Conservation (phyloP, 768 basidiomycete species). For the Trametes cingulata region DNA sequence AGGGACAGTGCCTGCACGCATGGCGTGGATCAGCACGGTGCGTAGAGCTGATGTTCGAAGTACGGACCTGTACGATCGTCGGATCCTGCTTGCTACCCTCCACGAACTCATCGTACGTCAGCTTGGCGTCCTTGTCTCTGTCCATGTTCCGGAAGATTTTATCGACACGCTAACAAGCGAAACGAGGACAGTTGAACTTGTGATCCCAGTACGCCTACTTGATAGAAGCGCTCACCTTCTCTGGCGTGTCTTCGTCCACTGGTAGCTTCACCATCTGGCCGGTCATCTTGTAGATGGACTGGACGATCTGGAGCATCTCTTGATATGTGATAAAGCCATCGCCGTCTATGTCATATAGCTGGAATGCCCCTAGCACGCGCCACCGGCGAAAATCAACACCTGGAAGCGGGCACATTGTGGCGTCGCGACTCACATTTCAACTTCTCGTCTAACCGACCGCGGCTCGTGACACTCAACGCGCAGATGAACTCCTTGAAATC, state of each 20-base stretch:
- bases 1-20: conserved; percentile 78
- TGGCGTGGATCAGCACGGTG: conserved; percentile 12
- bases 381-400: background rate
- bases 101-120: conserved; percentile 96
- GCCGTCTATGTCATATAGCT: conserved; percentile 97
- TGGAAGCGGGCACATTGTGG: background rate
- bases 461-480: conserved; percentile 91
- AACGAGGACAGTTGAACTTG: background rate
- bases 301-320: conserved; percentile 98
- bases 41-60: background rate
- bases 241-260: conserved; percentile 98
- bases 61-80: conserved; percentile 90
- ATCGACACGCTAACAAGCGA: conserved; percentile 78
- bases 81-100: conserved; percentile 99
- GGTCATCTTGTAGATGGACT: conserved; percentile 99
- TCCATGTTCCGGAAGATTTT: conserved; percentile 99
- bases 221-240: conserved; percentile 64
- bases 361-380: conserved; percentile 86
- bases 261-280: conserved; percentile 99
- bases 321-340: conserved; percentile 98
- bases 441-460: conserved; percentile 95
- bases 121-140: conserved; percentile 86
- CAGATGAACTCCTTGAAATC: conserved; percentile 99
- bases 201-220: background rate
- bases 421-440: conserved; percentile 76